Conservation (phyloP, 495 filamentous ascomycete genomes). For the Neurospora pannonica region DNA sequence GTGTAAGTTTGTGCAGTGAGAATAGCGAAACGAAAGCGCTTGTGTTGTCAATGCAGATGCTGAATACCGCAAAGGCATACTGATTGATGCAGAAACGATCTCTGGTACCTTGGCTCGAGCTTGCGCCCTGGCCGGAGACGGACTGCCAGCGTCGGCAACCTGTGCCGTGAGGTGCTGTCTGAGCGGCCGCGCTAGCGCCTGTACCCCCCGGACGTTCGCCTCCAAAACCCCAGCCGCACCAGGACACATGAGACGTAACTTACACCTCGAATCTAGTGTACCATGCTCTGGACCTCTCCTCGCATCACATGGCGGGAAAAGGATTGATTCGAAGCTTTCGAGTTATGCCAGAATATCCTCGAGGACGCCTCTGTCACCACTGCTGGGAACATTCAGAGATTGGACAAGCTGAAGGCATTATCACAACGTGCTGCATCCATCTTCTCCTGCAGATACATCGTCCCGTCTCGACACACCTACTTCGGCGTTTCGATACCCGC, state of each 20-base stretch:
- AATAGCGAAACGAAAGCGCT: background rate
- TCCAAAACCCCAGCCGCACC: slow-evolving; percentile 21
- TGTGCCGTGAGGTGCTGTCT: slow-evolving; percentile 10
- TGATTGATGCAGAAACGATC: slow-evolving; percentile 15
- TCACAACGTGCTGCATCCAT: background rate
- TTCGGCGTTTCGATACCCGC: background rate
- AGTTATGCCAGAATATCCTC: background rate
- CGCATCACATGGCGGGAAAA: background rate
- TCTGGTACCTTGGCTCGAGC: slow-evolving; percentile 6
- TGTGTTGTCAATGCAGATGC: background rate
- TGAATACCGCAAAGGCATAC: background rate
- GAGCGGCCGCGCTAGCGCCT: slow-evolving; percentile 17
- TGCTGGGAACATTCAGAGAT: background rate
- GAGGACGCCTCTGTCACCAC: background rate
- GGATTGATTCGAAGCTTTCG: background rate
- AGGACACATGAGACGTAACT: background rate
- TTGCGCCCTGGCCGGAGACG: slow-evolving; percentile 11
- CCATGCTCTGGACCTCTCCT: background rate
- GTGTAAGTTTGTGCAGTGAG: background rate
- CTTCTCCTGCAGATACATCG: background rate
- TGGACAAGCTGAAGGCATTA: background rate
- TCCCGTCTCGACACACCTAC: background rate
- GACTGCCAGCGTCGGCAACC: slow-evolving; percentile 10
- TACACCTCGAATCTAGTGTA: background rate
- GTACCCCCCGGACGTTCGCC: slow-evolving; percentile 18